Conservation (phyloP, 495 filamentous ascomycete species). For the Chlorociboria aeruginascens region DNA sequence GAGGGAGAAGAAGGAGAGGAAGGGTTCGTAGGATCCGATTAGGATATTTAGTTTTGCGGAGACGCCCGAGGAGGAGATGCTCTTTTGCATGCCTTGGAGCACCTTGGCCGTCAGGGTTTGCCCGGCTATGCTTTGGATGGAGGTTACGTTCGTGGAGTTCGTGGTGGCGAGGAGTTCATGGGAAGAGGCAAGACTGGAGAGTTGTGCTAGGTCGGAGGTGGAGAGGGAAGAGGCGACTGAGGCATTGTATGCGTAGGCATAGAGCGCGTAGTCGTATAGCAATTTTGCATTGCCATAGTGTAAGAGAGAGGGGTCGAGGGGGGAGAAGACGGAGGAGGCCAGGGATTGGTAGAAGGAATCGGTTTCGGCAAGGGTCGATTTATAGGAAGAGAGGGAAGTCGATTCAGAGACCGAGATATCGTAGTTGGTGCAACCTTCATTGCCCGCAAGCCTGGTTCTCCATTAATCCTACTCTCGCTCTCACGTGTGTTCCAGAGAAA, state of each 20-base stretch:
- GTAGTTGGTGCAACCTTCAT: slow-evolving; percentile 35
- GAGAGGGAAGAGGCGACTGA: slow-evolving; percentile 36
- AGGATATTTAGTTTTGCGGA: slow-evolving; percentile 43
- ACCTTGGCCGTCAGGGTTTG: slow-evolving; percentile 42
- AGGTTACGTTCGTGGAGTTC: slow-evolving; percentile 36
- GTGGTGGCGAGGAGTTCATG: slow-evolving; percentile 27
- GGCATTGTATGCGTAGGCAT: slow-evolving; percentile 43
- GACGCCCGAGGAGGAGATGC: slow-evolving; percentile 13
- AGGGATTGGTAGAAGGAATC: slow-evolving; percentile 40
- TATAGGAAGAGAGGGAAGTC: slow-evolving; percentile 24
- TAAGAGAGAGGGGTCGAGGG: slow-evolving; percentile 6
- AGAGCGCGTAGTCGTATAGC: slow-evolving; percentile 37
- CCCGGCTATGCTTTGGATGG: slow-evolving; percentile 43
- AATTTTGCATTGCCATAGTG: slow-evolving; percentile 28
- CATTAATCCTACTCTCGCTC: background rate
- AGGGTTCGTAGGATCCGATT: slow-evolving; percentile 48
- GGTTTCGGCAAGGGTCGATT: slow-evolving; percentile 5
- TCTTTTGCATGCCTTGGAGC: slow-evolving; percentile 18
- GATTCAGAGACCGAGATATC: slow-evolving; percentile 24
- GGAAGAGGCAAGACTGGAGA: slow-evolving; percentile 44
- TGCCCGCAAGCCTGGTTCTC: slow-evolving; percentile 33
- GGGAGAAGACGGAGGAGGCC: slow-evolving; percentile 23
- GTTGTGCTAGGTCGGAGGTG: slow-evolving; percentile 31
- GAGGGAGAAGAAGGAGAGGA: slow-evolving; percentile 50
- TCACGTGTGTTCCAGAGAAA: background rate